A percentile compares a stretch with the other conserved stretches of the same genome.
These are phyloP conservation scores for Volvariella volvacea DNA, from an alignment of 1,284 basidiomycete genomes.

Conservation along the genomic window DNA sequence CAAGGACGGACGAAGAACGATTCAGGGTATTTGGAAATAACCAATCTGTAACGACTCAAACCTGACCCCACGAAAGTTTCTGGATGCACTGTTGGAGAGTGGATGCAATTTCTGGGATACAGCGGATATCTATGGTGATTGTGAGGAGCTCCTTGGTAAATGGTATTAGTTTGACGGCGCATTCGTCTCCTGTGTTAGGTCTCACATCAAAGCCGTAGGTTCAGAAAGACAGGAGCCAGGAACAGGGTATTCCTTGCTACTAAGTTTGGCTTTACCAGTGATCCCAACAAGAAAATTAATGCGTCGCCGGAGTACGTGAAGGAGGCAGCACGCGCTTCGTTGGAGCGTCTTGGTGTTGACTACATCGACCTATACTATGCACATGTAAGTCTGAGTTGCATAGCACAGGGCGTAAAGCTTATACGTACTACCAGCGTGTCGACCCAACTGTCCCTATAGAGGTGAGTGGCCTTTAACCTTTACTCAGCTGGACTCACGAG, in stretches of 20 bases:
- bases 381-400: conserved; percentile 11
- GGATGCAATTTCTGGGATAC: conserved; percentile 39
- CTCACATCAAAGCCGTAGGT: conserved; percentile 21
- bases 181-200: conserved; percentile 18
- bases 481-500: not conserved
- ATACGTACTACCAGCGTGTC: conserved; percentile 21
- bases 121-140: conserved; percentile 35
- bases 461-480: conserved; percentile 13
- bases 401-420: not conserved
- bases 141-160: conserved; percentile 37
- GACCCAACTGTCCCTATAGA: conserved; percentile 42
- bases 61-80: conserved; percentile 16
- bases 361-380: conserved; percentile 27
- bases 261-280: conserved; percentile 38
- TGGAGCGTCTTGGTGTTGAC: conserved; percentile 25
- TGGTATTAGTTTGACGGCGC: conserved; percentile 33
- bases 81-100: conserved; percentile 29
- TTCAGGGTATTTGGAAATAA: too few species aligned
- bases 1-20: too few species aligned
- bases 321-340: conserved; percentile 19
- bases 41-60: too few species aligned
- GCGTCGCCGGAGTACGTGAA: conserved; percentile 29
- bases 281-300: conserved; percentile 11
- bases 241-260: conserved; percentile 40
- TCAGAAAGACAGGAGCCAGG: conserved; percentile 37